These are phyloP conservation scores for Diaporthe batatas DNA, from an alignment of 2,329 filamentous ascomycete species.

Conservation along the genomic window DNA sequence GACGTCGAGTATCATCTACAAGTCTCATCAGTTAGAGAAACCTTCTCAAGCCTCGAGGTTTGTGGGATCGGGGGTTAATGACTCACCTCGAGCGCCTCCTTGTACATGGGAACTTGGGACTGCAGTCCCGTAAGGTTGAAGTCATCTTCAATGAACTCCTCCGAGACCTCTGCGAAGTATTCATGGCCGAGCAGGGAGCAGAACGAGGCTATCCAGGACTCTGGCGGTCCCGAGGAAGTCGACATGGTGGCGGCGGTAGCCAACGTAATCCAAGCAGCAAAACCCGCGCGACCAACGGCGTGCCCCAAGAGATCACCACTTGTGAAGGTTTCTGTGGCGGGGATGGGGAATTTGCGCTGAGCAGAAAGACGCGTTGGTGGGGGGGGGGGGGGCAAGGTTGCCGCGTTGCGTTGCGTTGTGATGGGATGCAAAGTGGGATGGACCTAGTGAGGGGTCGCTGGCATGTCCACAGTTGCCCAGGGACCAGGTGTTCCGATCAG, in stretches of 20 bases:
- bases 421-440: conserved; percentile 35
- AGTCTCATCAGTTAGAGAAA: conserved; percentile 17
- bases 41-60: conserved; percentile 43
- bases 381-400: conserved; percentile 18
- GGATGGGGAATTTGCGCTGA: conserved; percentile 15
- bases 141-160: conserved; percentile 99
- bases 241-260: conserved; percentile 61
- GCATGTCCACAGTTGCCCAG: conserved; percentile 20
- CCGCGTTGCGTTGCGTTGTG: conserved; percentile 31
- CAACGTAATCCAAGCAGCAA: background rate
- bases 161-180: conserved; percentile 98
- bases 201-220: conserved; percentile 99
- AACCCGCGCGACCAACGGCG: background rate
- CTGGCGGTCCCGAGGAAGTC: conserved; percentile 72
- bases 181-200: conserved; percentile 96
- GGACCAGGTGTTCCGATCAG: conserved; percentile 18
- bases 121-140: conserved; percentile 98
- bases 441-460: conserved; percentile 28
- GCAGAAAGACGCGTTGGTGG: conserved; percentile 14
- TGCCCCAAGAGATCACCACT: background rate
- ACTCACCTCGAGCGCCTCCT: conserved; percentile 88
- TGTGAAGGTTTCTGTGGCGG: background rate
- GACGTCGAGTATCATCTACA: conserved; percentile 94
- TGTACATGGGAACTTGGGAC: conserved; percentile 97
- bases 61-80: background rate